These are phyloP conservation scores for Tolypocladium inflatum DNA, from an alignment of 2,329 filamentous ascomycete species.

Conservation along the genomic window DNA sequence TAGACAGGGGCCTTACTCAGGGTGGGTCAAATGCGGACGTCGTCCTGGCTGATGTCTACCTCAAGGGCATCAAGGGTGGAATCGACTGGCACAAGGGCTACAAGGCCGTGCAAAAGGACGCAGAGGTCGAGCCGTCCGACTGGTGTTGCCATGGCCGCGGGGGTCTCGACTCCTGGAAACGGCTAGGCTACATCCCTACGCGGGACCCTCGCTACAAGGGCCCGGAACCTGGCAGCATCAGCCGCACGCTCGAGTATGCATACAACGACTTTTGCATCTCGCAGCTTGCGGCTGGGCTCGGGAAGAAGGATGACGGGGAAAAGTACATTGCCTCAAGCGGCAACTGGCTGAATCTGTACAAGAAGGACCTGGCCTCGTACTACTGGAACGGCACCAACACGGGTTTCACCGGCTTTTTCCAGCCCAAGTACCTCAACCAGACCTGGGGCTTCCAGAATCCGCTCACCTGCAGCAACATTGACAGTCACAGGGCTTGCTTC, in stretches of 20 bases:
- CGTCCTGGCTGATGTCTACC: slow-evolving; percentile 55
- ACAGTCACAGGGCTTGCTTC: slow-evolving; percentile 47
- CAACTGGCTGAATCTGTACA: slow-evolving; percentile 62
- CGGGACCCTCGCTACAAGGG: slow-evolving; percentile 58
- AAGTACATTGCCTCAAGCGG: slow-evolving; percentile 50
- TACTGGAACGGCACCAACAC: slow-evolving; percentile 47
- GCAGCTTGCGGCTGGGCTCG: slow-evolving; percentile 49
- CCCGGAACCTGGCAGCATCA: too few relatives aligned
- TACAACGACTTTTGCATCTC: slow-evolving; percentile 68
- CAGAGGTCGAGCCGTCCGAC: slow-evolving; percentile 58
- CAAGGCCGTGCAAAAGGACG: slow-evolving; percentile 62
- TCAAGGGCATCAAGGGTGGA: slow-evolving; percentile 53
- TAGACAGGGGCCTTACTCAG: slow-evolving; percentile 65
- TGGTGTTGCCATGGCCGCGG: slow-evolving; percentile 65
- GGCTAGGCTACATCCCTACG: slow-evolving; percentile 59
- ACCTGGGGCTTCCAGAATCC: slow-evolving; percentile 64
- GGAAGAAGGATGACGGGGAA: slow-evolving; percentile 42
- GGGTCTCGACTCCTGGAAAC: slow-evolving; percentile 63
- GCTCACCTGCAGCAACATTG: slow-evolving; percentile 46
- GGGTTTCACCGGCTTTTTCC: slow-evolving; percentile 60
- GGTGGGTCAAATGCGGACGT: slow-evolving; percentile 68
- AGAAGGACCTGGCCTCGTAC: slow-evolving; percentile 44
- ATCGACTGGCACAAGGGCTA: slow-evolving; percentile 62
- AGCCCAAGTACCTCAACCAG: slow-evolving; percentile 56
- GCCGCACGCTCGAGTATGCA: slow-evolving; percentile 66